These are phyloP conservation scores for Aechmea fasciata DNA, from an alignment of 176 grass and related monocot genomes.

Conservation along the genomic window DNA sequence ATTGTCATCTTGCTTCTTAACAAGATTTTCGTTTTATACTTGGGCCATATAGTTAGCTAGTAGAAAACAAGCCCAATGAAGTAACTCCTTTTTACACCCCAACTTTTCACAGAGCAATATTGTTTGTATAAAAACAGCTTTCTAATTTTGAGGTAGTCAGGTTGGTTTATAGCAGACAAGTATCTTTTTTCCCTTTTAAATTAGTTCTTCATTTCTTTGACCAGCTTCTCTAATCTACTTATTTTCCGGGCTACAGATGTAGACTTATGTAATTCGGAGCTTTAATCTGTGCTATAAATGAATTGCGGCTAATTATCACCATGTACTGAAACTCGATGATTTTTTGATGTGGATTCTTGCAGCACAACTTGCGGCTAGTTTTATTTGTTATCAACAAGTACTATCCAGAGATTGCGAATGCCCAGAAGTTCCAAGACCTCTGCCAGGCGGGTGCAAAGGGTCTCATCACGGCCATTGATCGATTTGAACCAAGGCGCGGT, in stretches of 20 bases:
- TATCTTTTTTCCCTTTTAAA: not conserved
- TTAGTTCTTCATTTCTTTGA: not conserved
- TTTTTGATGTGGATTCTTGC: not conserved
- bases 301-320: not conserved
- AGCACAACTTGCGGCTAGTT: constrained; percentile 88
- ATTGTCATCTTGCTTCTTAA: not conserved
- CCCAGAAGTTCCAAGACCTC: constrained; percentile 58
- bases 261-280: not conserved
- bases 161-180: not conserved
- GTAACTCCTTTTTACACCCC: not conserved
- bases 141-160: not conserved
- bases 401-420: constrained; percentile 48
- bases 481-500: constrained; percentile 73
- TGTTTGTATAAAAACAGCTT: not conserved
- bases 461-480: constrained; percentile 66
- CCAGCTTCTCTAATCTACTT: not conserved
- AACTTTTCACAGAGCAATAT: not conserved
- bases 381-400: constrained; percentile 81
- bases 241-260: not conserved
- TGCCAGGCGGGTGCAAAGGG: constrained; percentile 85
- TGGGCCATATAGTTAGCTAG: not conserved
- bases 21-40: not conserved
- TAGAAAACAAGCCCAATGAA: not conserved
- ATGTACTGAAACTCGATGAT: not conserved
- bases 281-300: not conserved